Evolutionary conservation across 2,329 filamentous ascomycete species (phyloP).

Genomic region (Purpureocillium takamizusanense): DNA sequence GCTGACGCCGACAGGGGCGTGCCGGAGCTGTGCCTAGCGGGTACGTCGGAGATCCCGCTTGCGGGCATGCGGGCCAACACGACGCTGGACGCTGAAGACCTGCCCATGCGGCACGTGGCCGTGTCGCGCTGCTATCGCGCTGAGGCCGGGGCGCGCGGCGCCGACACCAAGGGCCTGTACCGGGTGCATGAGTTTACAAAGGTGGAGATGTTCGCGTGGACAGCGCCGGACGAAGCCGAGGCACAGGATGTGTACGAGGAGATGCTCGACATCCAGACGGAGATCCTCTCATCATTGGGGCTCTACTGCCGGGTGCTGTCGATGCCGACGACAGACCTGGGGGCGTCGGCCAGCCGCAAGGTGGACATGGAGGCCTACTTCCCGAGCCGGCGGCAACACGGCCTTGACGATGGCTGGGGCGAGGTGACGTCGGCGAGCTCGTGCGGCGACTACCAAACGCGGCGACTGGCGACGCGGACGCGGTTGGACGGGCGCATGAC

Average conservation of each 20-base stretch:
- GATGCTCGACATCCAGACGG: conserved; percentile 77
- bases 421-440: conserved; percentile 86
- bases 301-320: conserved; percentile 84
- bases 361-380: conserved; percentile 93
- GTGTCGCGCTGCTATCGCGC: conserved; percentile 91
- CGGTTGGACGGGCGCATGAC: conserved; percentile 46
- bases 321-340: conserved; percentile 84
- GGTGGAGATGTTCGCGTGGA: conserved; percentile 96
- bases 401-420: conserved; percentile 59
- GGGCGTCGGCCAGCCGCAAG: conserved; percentile 79
- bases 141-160: conserved; percentile 83
- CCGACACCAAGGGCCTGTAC: conserved; percentile 89
- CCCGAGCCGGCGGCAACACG: conserved; percentile 58
- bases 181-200: conserved; percentile 98
- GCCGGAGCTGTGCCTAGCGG: conserved; percentile 68
- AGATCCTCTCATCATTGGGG: conserved; percentile 68
- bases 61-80: conserved; percentile 80
- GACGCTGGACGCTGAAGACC: conserved; percentile 51
- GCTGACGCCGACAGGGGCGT: conserved; percentile 52
- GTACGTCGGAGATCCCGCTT: conserved; percentile 89
- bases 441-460: conserved; percentile 90
- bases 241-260: conserved; percentile 64
- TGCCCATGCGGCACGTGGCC: conserved; percentile 75
- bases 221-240: conserved; percentile 42
- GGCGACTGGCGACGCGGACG: conserved; percentile 69